A percentile compares a stretch with the other conserved stretches of the same genome.
Evolutionary conservation across 257 asterid species (phyloP).

Genomic region (Capsicum rhomboideum): DNA sequence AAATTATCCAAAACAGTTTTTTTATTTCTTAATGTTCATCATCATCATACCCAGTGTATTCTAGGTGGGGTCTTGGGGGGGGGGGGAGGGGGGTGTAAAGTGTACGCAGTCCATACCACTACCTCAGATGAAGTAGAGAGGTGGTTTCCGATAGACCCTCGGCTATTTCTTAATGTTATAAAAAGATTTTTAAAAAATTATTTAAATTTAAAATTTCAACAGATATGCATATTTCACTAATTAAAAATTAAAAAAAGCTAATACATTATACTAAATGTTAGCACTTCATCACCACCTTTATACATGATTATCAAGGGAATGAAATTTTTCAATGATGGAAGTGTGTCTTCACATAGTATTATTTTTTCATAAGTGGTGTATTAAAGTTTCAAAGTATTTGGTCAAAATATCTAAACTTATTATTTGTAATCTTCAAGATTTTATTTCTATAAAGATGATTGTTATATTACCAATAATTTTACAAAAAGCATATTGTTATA

Average conservation of each 20-base stretch:
- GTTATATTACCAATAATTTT: background rate
- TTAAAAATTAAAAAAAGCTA: background rate
- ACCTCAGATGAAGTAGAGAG: no score
- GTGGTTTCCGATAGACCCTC: no score
- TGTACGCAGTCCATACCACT: no score
- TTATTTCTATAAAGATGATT: background rate
- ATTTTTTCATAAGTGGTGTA: background rate
- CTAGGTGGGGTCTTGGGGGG: no score
- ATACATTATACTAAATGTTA: background rate
- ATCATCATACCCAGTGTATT: no score
- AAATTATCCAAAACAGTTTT: background rate
- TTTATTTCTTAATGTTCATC: background rate
- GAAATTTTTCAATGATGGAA: background rate
- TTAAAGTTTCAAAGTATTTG: background rate
- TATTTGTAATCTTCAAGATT: background rate
- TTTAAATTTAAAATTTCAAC: background rate
- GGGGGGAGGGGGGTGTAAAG: no score
- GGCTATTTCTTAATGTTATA: background rate
- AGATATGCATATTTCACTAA: background rate
- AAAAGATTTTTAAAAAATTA: background rate
- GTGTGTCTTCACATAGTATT: background rate
- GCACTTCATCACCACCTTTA: background rate
- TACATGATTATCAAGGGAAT: background rate
- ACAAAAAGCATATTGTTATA: background rate
- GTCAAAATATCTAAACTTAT: background rate